A percentile compares a stretch with the other conserved stretches of the same genome.
Evolutionary conservation across 1,284 basidiomycete genomes (phyloP).

Genomic region (Pseudozyma hubeiensis): DNA sequence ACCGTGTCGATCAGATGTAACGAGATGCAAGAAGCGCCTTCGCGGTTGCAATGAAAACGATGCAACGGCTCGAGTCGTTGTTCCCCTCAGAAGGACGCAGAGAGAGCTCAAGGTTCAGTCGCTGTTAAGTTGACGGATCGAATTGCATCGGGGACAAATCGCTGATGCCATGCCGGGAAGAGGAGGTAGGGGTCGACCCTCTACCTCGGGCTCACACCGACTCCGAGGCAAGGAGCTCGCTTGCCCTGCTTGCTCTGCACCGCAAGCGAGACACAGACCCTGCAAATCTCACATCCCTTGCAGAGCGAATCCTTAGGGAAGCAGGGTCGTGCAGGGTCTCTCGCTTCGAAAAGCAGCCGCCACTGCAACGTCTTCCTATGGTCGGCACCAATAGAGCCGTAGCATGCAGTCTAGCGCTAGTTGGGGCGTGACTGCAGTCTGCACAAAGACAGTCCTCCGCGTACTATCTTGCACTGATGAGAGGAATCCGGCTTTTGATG

Average conservation of each 20-base stretch:
- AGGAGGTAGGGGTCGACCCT: constrained; percentile 22
- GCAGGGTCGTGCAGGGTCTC: neutral
- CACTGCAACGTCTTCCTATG: too few relatives aligned
- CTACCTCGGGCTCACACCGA: constrained; percentile 30
- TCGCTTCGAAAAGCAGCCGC: too few relatives aligned
- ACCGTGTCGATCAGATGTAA: neutral
- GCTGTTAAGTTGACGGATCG: neutral
- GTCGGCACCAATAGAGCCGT: too few relatives aligned
- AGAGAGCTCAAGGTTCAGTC: too few relatives aligned
- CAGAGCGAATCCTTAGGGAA: neutral
- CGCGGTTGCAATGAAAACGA: neutral
- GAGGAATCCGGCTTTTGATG: too few relatives aligned
- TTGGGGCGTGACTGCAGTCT: too few relatives aligned
- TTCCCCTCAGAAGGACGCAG: too few relatives aligned
- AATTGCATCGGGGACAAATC: neutral
- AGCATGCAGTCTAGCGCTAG: too few relatives aligned
- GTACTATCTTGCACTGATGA: too few relatives aligned
- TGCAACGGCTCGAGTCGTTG: neutral
- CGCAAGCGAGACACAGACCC: constrained; percentile 7
- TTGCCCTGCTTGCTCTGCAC: neutral
- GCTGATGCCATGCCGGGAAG: neutral
- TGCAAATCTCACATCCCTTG: constrained; percentile 21
- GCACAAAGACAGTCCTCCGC: too few relatives aligned
- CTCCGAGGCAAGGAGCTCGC: constrained; percentile 31
- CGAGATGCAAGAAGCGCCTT: neutral